These are phyloP conservation scores for Pseudonitzschia multiseries DNA, from an alignment of 108 stramenopile species.

Conservation along the genomic window DNA sequence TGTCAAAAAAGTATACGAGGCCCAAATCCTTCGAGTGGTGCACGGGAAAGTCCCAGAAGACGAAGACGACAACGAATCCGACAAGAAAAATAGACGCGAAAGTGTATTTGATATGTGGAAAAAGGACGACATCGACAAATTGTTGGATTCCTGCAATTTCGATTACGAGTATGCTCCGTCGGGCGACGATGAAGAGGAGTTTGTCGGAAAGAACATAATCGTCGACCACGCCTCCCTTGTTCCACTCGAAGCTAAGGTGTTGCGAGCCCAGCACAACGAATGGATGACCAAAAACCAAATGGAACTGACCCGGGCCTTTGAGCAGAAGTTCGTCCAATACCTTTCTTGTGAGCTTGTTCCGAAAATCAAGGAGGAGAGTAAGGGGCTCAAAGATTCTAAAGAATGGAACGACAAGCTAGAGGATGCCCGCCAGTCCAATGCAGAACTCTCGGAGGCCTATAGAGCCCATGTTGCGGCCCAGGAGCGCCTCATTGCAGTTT, in stretches of 20 bases:
- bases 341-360: background rate
- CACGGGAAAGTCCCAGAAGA: background rate
- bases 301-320: background rate
- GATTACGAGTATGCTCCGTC: background rate
- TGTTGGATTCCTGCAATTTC: background rate
- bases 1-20: background rate
- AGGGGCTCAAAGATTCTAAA: background rate
- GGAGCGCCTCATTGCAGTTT: background rate
- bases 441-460: background rate
- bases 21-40: background rate
- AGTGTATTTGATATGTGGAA: background rate
- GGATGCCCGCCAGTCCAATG: background rate
- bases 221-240: background rate
- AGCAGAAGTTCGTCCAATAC: background rate
- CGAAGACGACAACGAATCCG: background rate
- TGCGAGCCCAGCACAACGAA: slow-evolving; percentile 18
- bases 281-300: slow-evolving; percentile 14
- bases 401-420: background rate
- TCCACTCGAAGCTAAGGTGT: slow-evolving; percentile 4
- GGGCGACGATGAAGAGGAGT: background rate
- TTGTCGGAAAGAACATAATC: background rate
- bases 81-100: background rate
- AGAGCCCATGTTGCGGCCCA: background rate
- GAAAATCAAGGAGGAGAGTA: background rate
- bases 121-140: background rate